Evolutionary conservation across 306 rosid species (phyloP).

Genomic region (Citrullus amarus): DNA sequence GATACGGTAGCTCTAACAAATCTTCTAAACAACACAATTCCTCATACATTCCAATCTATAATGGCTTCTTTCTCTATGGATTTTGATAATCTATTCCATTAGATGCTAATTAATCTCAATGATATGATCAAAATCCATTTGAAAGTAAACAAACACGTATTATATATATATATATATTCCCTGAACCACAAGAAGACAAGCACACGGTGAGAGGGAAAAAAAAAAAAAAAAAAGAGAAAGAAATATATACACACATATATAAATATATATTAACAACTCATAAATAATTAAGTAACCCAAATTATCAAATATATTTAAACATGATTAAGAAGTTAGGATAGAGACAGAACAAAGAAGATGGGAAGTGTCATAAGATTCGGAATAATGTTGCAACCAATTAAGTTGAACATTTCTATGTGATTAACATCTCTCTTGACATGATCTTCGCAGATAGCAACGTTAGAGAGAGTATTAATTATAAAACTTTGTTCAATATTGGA

Average conservation of each 20-base stretch:
- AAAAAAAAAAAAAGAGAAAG: background rate
- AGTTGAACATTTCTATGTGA: background rate
- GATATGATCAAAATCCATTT: background rate
- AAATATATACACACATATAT: background rate
- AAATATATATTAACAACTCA: background rate
- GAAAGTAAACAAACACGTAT: background rate
- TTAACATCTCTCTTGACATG: background rate
- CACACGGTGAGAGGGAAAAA: background rate
- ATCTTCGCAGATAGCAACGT: background rate
- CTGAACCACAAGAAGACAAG: background rate
- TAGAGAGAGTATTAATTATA: background rate
- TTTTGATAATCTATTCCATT: background rate
- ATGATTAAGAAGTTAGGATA: background rate
- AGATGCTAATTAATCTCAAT: background rate
- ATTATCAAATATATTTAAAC: background rate
- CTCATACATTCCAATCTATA: background rate
- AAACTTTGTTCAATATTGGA: background rate
- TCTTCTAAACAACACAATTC: background rate
- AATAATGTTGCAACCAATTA: background rate
- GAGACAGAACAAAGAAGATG: background rate
- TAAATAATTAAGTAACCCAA: background rate
- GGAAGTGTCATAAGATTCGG: background rate
- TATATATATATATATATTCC: background rate
- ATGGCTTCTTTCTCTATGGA: background rate
- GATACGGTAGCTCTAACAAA: conserved; percentile 8